Evolutionary conservation across 805 yeast species (phyloP).

Genomic region (Barnettozyma populi): DNA sequence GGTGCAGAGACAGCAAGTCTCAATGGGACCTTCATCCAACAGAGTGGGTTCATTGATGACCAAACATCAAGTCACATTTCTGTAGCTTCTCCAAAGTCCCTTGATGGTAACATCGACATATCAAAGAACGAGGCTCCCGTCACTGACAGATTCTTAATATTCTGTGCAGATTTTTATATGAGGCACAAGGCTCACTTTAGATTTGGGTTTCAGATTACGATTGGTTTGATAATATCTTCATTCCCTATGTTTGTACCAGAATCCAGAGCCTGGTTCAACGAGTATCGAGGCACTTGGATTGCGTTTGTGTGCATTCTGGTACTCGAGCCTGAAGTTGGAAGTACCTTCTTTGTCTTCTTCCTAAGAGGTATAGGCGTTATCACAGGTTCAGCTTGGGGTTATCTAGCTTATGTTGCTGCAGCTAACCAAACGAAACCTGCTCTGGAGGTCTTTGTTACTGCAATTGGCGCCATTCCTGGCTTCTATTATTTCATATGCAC

Average conservation of each 20-base stretch:
- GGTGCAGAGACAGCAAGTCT: conserved; percentile 33
- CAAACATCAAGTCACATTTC: background rate
- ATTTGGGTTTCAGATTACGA: conserved; percentile 41
- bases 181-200: conserved; percentile 32
- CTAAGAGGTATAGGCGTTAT: conserved; percentile 43
- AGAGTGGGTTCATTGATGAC: background rate
- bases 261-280: conserved; percentile 42
- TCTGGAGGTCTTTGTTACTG: conserved; percentile 37
- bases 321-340: conserved; percentile 46
- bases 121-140: background rate
- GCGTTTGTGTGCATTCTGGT: conserved; percentile 48
- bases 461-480: conserved; percentile 41
- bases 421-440: conserved; percentile 34
- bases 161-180: conserved; percentile 7
- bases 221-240: conserved; percentile 41
- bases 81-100: background rate
- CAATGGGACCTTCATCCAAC: conserved; percentile 22
- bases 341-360: conserved; percentile 42
- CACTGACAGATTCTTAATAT: background rate
- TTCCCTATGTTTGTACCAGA: conserved; percentile 47
- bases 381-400: conserved; percentile 45
- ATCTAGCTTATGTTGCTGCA: conserved; percentile 41
- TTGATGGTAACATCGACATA: background rate
- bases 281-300: conserved; percentile 45
- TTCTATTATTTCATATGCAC: conserved; percentile 40